Percentiles rank a stretch among this genome's conserved stretches.
Conservation (phyloP, 1,284 basidiomycete species). For the Sphaerobolus stellatus region DNA sequence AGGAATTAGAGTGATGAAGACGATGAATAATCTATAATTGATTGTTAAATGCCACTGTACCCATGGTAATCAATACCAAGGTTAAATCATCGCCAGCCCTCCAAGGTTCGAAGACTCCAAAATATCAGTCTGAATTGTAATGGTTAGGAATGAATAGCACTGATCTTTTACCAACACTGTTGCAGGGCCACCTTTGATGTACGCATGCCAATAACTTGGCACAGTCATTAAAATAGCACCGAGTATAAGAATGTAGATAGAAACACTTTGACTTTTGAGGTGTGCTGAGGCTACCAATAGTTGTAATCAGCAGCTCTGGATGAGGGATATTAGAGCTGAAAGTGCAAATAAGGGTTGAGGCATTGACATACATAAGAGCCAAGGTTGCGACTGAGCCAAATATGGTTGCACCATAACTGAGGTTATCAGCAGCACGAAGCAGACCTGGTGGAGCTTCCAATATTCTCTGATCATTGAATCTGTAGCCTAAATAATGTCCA, state of each 20-base stretch:
- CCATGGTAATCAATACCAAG: constrained; percentile 56
- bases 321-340: constrained; percentile 14
- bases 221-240: constrained; percentile 57
- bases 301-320: constrained; percentile 57
- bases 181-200: constrained; percentile 49
- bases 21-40: too few species aligned
- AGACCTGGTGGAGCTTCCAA: constrained; percentile 47
- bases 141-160: constrained; percentile 13
- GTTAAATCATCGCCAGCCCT: constrained; percentile 58
- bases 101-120: constrained; percentile 44
- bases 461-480: too few species aligned
- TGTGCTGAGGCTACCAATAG: constrained; percentile 47
- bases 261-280: constrained; percentile 49
- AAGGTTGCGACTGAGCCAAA: constrained; percentile 52
- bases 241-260: constrained; percentile 51
- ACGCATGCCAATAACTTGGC: constrained; percentile 48
- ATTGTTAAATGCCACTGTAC: constrained; percentile 28
- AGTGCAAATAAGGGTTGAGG: background rate
- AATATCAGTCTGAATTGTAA: background rate
- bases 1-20: background rate
- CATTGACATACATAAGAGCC: constrained; percentile 22
- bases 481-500: too few species aligned
- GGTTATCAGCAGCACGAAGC: constrained; percentile 42
- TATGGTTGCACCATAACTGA: constrained; percentile 58
- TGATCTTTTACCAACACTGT: constrained; percentile 30